Evolutionary conservation across 169 alveolate species (phyloP).

Genomic region (Cryptosporidium felis): DNA sequence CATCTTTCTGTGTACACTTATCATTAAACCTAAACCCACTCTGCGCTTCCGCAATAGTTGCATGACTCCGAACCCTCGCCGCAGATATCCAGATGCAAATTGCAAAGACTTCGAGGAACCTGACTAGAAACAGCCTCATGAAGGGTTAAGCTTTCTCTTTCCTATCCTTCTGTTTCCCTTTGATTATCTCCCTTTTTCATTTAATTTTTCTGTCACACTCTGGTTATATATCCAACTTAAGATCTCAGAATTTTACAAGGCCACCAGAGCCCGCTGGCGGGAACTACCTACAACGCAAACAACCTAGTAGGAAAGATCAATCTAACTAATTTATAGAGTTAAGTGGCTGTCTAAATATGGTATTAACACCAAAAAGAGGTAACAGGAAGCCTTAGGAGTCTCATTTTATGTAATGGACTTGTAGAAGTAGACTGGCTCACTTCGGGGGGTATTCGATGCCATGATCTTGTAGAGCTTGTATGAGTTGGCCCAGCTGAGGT

Average conservation of each 20-base stretch:
- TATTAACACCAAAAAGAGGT: neutral
- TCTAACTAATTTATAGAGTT: neutral
- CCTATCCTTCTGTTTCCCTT: neutral
- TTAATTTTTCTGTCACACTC: slow-evolving; percentile 1
- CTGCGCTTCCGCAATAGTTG: neutral
- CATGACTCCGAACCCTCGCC: neutral
- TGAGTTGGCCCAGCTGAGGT: slow-evolving; percentile 18
- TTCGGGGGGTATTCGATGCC: slow-evolving; percentile 70
- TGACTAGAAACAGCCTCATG: neutral
- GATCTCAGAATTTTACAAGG: slow-evolving; percentile 28
- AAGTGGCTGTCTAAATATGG: neutral
- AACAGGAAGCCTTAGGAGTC: neutral
- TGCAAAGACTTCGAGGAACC: neutral
- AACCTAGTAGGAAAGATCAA: neutral
- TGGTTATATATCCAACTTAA: neutral
- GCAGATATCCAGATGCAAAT: neutral
- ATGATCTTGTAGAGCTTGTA: slow-evolving; percentile 36
- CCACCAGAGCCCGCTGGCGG: neutral
- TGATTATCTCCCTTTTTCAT: neutral
- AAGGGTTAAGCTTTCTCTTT: neutral
- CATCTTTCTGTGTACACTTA: neutral
- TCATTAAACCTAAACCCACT: neutral
- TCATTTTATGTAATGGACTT: neutral
- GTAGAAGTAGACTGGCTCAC: neutral
- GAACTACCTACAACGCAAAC: neutral